phyloP scores from a whole-genome alignment of 495 filamentous ascomycete species.

The Podospora anserina region DNA sequence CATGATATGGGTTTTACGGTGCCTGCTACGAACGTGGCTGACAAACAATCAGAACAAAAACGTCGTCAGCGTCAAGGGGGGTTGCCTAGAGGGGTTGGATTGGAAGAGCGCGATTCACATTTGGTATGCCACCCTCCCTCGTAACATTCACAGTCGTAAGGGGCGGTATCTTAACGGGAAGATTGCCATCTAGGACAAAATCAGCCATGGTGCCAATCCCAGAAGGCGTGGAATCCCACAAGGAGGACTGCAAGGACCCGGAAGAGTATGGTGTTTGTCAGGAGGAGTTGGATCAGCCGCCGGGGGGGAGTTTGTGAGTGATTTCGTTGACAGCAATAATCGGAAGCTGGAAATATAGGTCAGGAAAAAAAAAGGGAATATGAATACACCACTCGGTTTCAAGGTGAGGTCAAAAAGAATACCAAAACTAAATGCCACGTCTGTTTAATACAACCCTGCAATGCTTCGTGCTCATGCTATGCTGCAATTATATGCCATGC shows the following conservation, averaged over 20 bases:
- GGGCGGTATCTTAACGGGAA: background rate
- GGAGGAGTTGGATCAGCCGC: constrained; percentile 42
- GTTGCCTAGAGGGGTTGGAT: constrained; percentile 57
- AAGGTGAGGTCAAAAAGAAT: background rate
- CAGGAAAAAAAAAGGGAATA: background rate
- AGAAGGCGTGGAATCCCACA: constrained; percentile 49
- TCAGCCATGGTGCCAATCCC: constrained; percentile 62
- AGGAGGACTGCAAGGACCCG: constrained; percentile 41
- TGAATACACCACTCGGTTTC: background rate
- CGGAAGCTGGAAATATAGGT: background rate
- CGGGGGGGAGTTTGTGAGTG: background rate
- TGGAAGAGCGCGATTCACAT: constrained; percentile 58
- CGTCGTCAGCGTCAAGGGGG: constrained; percentile 58
- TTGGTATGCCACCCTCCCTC: constrained; percentile 34
- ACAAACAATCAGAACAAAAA: constrained; percentile 39
- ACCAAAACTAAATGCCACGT: background rate
- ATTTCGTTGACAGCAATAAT: too few relatives aligned
- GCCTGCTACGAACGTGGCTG: too few relatives aligned
- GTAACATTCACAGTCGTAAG: background rate
- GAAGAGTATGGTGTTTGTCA: constrained; percentile 35
- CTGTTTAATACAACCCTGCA: background rate
- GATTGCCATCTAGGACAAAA: constrained; percentile 39
- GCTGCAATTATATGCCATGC: background rate
- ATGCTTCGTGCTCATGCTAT: background rate
- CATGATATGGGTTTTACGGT: too few relatives aligned